These are phyloP conservation scores for Hortaea werneckii DNA, from an alignment of 2,329 filamentous ascomycete genomes.

Conservation along the genomic window DNA sequence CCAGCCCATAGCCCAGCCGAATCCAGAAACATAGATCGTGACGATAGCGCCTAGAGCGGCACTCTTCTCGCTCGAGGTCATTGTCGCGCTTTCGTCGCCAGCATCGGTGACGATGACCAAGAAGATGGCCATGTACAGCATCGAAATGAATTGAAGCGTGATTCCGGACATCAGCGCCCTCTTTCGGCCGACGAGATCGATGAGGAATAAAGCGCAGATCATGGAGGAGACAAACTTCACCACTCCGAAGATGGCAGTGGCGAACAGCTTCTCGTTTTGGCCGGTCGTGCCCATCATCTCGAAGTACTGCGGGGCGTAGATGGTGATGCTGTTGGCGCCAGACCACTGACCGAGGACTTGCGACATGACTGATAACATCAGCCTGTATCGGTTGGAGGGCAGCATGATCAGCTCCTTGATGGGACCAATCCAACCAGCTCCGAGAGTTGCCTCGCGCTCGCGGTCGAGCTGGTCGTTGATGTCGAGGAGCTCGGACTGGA, in stretches of 20 bases:
- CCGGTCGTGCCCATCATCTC: conserved; percentile 60
- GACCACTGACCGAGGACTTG: conserved; percentile 63
- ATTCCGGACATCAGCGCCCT: conserved; percentile 37
- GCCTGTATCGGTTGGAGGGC: conserved; percentile 60
- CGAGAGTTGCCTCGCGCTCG: conserved; percentile 61
- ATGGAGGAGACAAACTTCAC: conserved; percentile 60
- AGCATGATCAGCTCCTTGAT: conserved; percentile 59
- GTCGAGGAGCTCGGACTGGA: conserved; percentile 44
- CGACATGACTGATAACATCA: conserved; percentile 57
- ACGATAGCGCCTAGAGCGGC: conserved; percentile 56
- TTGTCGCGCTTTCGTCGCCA: conserved; percentile 35
- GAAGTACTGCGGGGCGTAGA: conserved; percentile 68
- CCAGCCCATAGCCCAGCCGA: conserved; percentile 51
- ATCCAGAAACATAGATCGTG: conserved; percentile 46
- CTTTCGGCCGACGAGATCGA: conserved; percentile 70
- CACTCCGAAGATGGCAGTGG: conserved; percentile 66
- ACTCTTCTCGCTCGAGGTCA: conserved; percentile 41
- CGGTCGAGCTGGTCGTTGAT: conserved; percentile 59
- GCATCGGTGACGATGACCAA: conserved; percentile 50
- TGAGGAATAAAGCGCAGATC: conserved; percentile 64
- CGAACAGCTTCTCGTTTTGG: conserved; percentile 57
- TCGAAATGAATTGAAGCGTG: conserved; percentile 38
- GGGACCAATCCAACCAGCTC: conserved; percentile 53
- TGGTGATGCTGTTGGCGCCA: conserved; percentile 59
- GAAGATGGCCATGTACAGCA: conserved; percentile 47